Base-by-base conservation (phyloP, 768 basidiomycete genomes). In the Suillus variegatus region DNA sequence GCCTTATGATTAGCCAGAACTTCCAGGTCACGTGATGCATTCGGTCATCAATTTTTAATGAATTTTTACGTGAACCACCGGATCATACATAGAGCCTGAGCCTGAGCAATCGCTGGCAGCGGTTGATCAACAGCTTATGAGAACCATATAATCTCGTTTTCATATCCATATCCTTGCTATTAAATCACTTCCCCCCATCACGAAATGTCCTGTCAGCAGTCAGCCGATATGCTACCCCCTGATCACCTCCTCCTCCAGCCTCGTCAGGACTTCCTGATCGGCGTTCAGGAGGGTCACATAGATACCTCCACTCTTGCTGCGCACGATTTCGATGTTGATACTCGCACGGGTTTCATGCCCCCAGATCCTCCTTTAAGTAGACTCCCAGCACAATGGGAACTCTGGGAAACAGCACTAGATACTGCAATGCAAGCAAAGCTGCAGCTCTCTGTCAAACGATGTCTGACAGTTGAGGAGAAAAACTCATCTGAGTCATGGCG, bases 261-360 rank as follows among this genome's bases (percentile, higher is more conserved):
- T 25, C 80, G 77, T 52, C 77, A 73, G 4, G 77, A 77, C 54
- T 38, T 68, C 61, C 57, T 75, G 20, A 60, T 76, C 3, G 74
- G 72, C 47, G 58, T 60, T 14, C 55, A 41, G 8, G 71, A 71
- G 18, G 73, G 74, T 3, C 67, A 67, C 22, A 71, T 80, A 52
- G 86, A 87, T 66, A 85, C 84, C 16, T 82, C 85, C 25, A 90
- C 91, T 14, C 85, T 92, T 65, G 90, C 91, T 12, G 89, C 90
- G 3, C 90, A 92, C 69, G 92, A 92, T 81, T 99, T 94, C 80
- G 95, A 98, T 74, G 92, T 99, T 66, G 94, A 96, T 74, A 89
- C 90, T 12, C 82, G 88, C 18, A 94, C 94, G 0, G 96, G 97
- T 0, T 98, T 99, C 76, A 90, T 98, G 87, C 92, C 96, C 3